Evolutionary conservation across 495 filamentous ascomycete genomes (phyloP).

Genomic region (Sporormia fimetaria): DNA sequence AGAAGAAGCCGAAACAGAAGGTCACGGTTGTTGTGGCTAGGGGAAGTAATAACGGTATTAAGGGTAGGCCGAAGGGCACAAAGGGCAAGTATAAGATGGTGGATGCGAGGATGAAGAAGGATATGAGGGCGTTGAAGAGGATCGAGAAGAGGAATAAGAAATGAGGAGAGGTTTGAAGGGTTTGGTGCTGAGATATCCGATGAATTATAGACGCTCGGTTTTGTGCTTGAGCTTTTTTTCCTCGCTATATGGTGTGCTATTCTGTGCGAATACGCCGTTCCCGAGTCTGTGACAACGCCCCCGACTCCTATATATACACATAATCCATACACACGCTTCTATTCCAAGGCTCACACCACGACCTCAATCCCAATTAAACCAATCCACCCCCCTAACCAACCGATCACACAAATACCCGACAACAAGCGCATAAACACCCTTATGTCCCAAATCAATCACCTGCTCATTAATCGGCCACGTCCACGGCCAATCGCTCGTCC

Average conservation of each 20-base stretch:
- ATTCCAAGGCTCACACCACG: no score
- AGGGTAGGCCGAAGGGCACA: slow-evolving; percentile 67
- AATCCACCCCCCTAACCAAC: slow-evolving; percentile 6
- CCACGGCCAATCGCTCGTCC: slow-evolving; percentile 17
- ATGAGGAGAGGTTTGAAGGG: no score
- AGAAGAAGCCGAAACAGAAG: slow-evolving; percentile 74
- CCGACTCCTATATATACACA: no score
- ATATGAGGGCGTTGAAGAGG: slow-evolving; percentile 84
- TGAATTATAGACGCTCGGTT: no score
- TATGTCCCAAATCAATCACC: slow-evolving; percentile 30
- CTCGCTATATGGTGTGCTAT: no score
- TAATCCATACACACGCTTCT: no score
- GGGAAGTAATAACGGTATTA: slow-evolving; percentile 73
- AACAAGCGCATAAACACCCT: slow-evolving; percentile 26
- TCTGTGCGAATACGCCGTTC: no score
- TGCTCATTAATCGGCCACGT: slow-evolving; percentile 31
- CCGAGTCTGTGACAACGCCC: no score
- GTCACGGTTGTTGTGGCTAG: slow-evolving; percentile 84
- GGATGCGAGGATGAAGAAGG: slow-evolving; percentile 95
- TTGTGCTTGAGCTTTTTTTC: no score
- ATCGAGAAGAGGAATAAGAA: slow-evolving; percentile 51
- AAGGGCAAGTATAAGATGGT: slow-evolving; percentile 99
- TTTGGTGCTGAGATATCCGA: no score
- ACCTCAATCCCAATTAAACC: slow-evolving; percentile 7
- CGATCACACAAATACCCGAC: slow-evolving; percentile 28